Base-by-base conservation (phyloP, 2,329 filamentous ascomycete species). In the Fusarium avenaceum region DNA sequence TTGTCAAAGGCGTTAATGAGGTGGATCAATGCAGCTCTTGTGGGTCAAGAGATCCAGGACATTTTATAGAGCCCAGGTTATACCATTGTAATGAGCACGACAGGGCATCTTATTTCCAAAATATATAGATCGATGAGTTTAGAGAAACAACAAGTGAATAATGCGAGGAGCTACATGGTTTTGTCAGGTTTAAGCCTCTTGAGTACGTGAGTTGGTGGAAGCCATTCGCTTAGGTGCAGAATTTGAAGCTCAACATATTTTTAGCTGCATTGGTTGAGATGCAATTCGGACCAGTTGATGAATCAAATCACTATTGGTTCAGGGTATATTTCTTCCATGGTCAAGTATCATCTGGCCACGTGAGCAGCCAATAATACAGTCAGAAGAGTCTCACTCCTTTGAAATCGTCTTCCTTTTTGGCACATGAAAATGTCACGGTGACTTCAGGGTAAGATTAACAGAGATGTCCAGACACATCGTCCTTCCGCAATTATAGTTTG, bases 11-110 rank as follows among this genome's bases (percentile, higher is more conserved):
- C 49, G 50, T 50, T n/a, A 15, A 40, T 33, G 52, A 45, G 45
- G 30, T 19, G 50, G 43, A 43, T 52, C 28, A 44, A 50, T 24
- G 17, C n/a, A 20, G 20, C 15, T 32, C 35, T 26, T 30, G 39
- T 22, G 35, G 40, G 13, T 17, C 14, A 57, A 57, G 66, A 38
- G 50, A 20, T 59, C 35, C 20, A 39, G 33, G 48, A 46, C 10
- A 48, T 40, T 28, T 44, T 19, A 45, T 43, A 39, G 26, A 53
- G 33, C 35, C 15, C n/a, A 45, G 54, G 20, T n/a, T 19, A 70
- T 45, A 62, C 28, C 56, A 57, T 58, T 66, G 48, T 64, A 69
- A 70, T 61, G 53, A 57, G 52, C 56, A 47, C 47, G 35, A 63
- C 19, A 45, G 49, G 26, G 26, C 43, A 35, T 32, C 17, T 61